phyloP scores from a whole-genome alignment of 495 filamentous ascomycete species.

The Collariella sp. region DNA sequence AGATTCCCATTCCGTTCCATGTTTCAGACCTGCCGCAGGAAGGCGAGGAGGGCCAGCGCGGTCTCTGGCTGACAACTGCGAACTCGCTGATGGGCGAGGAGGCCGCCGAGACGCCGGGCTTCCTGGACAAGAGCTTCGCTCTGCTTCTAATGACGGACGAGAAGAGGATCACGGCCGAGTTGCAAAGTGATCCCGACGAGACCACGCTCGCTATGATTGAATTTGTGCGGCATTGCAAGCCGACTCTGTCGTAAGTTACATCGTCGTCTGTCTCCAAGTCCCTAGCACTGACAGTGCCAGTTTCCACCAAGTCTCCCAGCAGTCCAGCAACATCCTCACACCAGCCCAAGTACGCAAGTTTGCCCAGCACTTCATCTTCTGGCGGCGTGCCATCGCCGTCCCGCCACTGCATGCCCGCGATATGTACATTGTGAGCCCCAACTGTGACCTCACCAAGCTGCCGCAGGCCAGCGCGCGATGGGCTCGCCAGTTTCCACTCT shows the following conservation, averaged over 20 bases:
- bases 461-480: conserved; percentile 64
- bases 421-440: conserved; percentile 88
- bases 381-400: conserved; percentile 85
- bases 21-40: conserved; percentile 62
- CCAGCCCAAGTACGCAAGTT: conserved; percentile 73
- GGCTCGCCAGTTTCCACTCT: conserved; percentile 64
- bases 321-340: conserved; percentile 54
- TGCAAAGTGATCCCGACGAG: conserved; percentile 67
- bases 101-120: conserved; percentile 46
- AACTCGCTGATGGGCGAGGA: conserved; percentile 66
- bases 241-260: conserved; percentile 66
- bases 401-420: conserved; percentile 83
- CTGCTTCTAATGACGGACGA: conserved; percentile 78
- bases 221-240: conserved; percentile 75
- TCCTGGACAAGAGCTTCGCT: conserved; percentile 75
- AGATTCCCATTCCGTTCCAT: conserved; percentile 74
- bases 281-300: too few species aligned
- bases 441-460: conserved; percentile 71
- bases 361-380: conserved; percentile 87
- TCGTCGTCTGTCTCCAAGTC: too few species aligned
- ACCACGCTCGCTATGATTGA: conserved; percentile 64
- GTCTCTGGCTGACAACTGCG: conserved; percentile 78
- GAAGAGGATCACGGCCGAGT: conserved; percentile 70
- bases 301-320: conserved; percentile 67
- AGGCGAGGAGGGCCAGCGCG: conserved; percentile 55